phyloP scores from a whole-genome alignment of 108 stramenopile genomes.

The Pseudonitzschia multiseries region DNA sequence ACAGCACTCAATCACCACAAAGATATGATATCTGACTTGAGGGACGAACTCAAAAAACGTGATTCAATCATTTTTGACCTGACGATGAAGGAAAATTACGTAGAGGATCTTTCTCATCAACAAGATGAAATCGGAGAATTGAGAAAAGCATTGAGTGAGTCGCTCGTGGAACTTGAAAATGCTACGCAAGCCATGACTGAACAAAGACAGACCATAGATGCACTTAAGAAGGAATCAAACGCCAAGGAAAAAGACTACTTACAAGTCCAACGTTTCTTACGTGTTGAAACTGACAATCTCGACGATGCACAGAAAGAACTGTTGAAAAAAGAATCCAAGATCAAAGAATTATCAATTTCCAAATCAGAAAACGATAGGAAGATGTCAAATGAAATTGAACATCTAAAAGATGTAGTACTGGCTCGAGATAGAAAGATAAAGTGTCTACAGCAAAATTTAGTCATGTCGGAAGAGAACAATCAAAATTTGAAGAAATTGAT shows the following conservation, averaged over 20 bases:
- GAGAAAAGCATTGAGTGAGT: constrained; percentile 1
- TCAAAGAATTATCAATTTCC: background rate
- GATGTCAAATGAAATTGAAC: constrained; percentile 1
- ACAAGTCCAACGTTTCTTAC: background rate
- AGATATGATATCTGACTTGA: background rate
- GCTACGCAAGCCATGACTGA: constrained; percentile 5
- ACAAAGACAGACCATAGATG: constrained; percentile 10
- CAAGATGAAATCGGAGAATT: background rate
- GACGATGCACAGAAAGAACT: background rate
- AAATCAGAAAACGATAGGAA: background rate
- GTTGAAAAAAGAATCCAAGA: background rate
- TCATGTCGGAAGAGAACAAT: background rate
- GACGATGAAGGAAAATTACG: background rate
- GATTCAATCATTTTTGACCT: constrained; percentile 7
- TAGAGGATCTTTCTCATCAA: background rate
- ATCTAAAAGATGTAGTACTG: background rate
- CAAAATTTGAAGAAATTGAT: background rate
- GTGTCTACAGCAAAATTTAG: background rate
- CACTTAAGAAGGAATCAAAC: background rate
- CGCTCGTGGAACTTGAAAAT: constrained; percentile 17
- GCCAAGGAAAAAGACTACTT: background rate
- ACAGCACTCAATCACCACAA: background rate
- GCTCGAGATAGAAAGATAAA: background rate
- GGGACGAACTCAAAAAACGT: background rate
- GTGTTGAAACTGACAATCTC: constrained; percentile 2